These are phyloP conservation scores for Neonectria hederae DNA, from an alignment of 2,329 filamentous ascomycete species.

Conservation along the genomic window DNA sequence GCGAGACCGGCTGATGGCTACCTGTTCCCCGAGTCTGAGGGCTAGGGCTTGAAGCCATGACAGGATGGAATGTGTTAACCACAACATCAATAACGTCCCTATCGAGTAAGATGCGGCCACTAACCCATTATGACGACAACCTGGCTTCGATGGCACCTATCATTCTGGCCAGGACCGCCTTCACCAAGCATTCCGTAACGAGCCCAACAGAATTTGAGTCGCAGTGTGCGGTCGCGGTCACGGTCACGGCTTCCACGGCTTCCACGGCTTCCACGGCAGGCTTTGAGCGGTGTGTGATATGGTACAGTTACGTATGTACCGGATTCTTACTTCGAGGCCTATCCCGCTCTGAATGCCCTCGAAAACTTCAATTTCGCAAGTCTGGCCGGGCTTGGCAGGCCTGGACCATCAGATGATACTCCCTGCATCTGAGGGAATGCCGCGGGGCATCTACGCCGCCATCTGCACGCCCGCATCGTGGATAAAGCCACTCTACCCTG, in stretches of 20 bases:
- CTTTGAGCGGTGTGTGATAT: conserved; percentile 30
- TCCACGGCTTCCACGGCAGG: conserved; percentile 3
- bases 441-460: conserved; percentile 23
- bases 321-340: conserved; percentile 8
- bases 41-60: conserved; percentile 15
- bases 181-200: conserved; percentile 7
- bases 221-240: not conserved
- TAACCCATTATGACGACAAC: conserved; percentile 28
- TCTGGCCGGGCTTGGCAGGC: conserved; percentile 22
- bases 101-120: conserved; percentile 10
- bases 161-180: not conserved
- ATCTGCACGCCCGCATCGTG: conserved; percentile 33
- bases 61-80: conserved; percentile 24
- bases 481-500: conserved; percentile 25
- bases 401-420: conserved; percentile 30
- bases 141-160: not conserved
- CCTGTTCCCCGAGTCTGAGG: conserved; percentile 3
- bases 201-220: not conserved
- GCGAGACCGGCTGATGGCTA: conserved; percentile 20
- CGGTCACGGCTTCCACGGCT: conserved; percentile 1
- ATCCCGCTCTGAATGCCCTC: conserved; percentile 14
- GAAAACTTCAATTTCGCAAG: conserved; percentile 10
- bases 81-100: conserved; percentile 6
- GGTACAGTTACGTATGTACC: not conserved
- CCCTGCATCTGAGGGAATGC: conserved; percentile 9